Evolutionary conservation across 2,329 filamentous ascomycete genomes (phyloP), one percentile per base, ranked within the genome.

Genomic region (Phoma sp.): DNA sequence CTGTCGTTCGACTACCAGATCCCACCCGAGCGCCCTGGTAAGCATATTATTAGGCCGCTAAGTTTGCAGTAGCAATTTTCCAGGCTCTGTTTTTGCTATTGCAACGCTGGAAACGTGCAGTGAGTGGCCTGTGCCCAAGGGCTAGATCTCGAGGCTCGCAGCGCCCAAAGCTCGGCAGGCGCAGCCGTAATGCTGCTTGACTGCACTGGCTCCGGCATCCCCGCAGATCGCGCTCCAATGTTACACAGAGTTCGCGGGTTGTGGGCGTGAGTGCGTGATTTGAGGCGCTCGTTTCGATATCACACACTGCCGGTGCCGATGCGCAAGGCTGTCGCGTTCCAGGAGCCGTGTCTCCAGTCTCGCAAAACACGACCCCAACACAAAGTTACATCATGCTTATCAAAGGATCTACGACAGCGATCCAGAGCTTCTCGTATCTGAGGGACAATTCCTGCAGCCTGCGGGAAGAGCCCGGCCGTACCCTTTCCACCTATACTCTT

Each of bases 101-200:
- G 38, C 32, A 12, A 14, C 39, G 51, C 51, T 48, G 45, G 1
- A 54, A 53, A 38, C 43, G 38, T 38, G 38, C 38, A 42, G 42
- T 34, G 6, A 28, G 5, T 15, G 32, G 47, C 32, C 47, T 20
- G 47, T 42, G 47, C 47, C n/a, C 29, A 5, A 18, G 32, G 47
- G 38, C 51, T 48, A 48, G 51, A 53, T 43, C 32, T 43, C 20
- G 25, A 40, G 43, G 26, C 36, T 23, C 15, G 7, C n/a, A 21
- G 43, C 34, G 38, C 32, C 43, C 43, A 53, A 39, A 43, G 43
- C 50, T 53, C 43, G 50, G 43, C 50, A 48, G 42, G 43, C 50
- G 38, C 50, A 53, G 43, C 25, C 43, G 32, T n/a, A 38, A 9
- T 38, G 37, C 43, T 42, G 43, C 42, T 47, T 42, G 38, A 30